Evolutionary conservation across 192 early-diverging fungal genomes (phyloP), one percentile per base, ranked within the genome.

Genomic region (Backusella tuberculispora): DNA sequence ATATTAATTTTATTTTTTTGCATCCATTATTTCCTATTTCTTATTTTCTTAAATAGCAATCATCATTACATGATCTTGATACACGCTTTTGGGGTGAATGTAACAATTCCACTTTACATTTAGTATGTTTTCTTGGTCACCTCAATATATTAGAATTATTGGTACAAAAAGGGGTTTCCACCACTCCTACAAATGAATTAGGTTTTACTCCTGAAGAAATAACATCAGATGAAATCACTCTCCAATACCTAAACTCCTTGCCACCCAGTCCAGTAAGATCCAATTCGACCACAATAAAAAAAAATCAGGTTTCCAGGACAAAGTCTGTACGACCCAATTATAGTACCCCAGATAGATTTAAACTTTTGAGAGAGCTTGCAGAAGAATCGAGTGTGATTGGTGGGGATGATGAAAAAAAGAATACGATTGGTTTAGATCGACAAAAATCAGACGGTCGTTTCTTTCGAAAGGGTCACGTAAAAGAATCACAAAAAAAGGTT

Each of bases 81-180:
- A 78, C 43, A 29, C 64, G 47, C 17, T 67, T 66, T 34, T 78
- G 76, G 76, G 76, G 76, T 1, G 66, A 73, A 24, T 67, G 45
- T 29, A 50, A 72, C 7, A 80, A 76, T 63, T 76, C 78, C 4
- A 76, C 78, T 5, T 29, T 80, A 19, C 78, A 80, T 65, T 29
- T 80, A 1, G 68, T 66, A 5, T 63, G 70, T 38, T 71, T 76
- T 21, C 63, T 80, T 2, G 74, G 74, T 0, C 65, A 80, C 26
- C 5, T n/a, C 8, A n/a, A 71, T 17, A 42, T 80, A 14, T 64
- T 45, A 7, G 60, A 76, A 72, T 50, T 63, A 50, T 60, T 75
- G 24, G 38, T 80, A 2, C 2, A 34, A 12, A 70, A 44, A 37
- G 78, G 78, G 5, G 78, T 69, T 24, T 29, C 63, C 2, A 24